Percentiles rank a stretch among this genome's conserved stretches.
Evolutionary conservation across 1,139 yeast genomes (phyloP).

Genomic region (Blastobotrys raffinosifermentans): DNA sequence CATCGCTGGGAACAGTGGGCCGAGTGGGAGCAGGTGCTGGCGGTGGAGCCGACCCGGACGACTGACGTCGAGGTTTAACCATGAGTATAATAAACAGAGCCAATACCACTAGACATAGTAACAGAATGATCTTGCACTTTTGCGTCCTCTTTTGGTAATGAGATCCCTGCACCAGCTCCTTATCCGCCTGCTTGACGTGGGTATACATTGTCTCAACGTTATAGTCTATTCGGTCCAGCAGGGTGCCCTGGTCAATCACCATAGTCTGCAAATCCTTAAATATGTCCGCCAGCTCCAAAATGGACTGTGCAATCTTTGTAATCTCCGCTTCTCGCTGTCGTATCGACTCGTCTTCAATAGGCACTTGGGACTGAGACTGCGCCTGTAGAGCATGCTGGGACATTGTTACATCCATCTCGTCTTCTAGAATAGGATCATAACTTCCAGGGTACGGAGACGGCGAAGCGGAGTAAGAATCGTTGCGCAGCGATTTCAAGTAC

Average conservation of each 20-base stretch:
- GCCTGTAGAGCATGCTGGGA: constrained; percentile 43
- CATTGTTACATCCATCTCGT: constrained; percentile 36
- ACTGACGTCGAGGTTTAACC: constrained; percentile 51
- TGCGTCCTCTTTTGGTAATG: constrained; percentile 82
- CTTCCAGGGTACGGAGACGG: constrained; percentile 7
- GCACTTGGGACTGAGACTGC: constrained; percentile 19
- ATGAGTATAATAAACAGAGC: constrained; percentile 66
- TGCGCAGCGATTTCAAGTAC: constrained; percentile 57
- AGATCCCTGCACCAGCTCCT: constrained; percentile 70
- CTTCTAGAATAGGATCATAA: constrained; percentile 25
- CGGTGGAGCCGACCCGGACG: constrained; percentile 14
- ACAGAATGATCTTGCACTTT: constrained; percentile 79
- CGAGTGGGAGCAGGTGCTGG: constrained; percentile 13
- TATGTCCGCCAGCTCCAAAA: constrained; percentile 84
- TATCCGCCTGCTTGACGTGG: constrained; percentile 70
- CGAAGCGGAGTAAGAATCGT: constrained; percentile 20
- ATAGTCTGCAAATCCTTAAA: constrained; percentile 88
- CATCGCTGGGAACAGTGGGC: too few relatives aligned
- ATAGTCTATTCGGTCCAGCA: constrained; percentile 88
- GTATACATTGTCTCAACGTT: constrained; percentile 74
- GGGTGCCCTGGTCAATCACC: constrained; percentile 93
- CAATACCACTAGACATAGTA: constrained; percentile 63
- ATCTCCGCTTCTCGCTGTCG: constrained; percentile 85
- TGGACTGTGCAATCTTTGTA: constrained; percentile 86
- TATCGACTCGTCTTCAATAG: constrained; percentile 35